phyloP scores from a whole-genome alignment of 345 rosid species.

The Eucalyptus brandiana region DNA sequence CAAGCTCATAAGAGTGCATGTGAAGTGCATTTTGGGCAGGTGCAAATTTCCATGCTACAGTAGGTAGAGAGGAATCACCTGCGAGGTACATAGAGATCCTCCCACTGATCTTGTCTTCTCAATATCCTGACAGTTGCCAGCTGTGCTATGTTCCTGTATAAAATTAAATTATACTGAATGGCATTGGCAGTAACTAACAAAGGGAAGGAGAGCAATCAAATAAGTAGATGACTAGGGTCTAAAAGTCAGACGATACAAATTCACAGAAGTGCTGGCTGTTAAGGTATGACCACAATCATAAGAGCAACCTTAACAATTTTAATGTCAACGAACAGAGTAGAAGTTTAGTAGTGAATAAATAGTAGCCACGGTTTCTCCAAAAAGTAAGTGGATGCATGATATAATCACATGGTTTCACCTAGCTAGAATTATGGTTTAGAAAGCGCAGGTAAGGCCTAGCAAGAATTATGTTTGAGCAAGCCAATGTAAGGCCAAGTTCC shows the following conservation, averaged over 20 bases:
- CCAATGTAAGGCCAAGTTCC: neutral
- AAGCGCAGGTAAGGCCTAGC: neutral
- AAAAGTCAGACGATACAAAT: neutral
- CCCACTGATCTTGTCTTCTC: conserved; percentile 47
- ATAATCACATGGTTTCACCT: neutral
- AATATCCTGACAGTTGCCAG: conserved; percentile 36
- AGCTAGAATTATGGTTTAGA: neutral
- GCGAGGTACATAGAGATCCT: conserved; percentile 40
- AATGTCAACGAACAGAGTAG: neutral
- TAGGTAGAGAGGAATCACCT: conserved; percentile 8
- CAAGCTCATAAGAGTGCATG: neutral
- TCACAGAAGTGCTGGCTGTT: neutral
- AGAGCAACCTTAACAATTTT: neutral
- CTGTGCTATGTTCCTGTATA: conserved; percentile 48
- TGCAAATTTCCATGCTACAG: neutral
- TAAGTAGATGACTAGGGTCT: neutral
- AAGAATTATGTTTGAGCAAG: neutral
- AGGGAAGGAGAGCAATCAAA: neutral
- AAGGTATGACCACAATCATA: neutral
- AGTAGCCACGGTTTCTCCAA: neutral
- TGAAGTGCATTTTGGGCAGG: neutral
- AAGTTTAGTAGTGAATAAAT: neutral
- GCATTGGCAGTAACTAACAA: neutral
- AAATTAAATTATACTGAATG: neutral
- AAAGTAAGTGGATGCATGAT: neutral